These are phyloP conservation scores for Theobroma cacao DNA, from an alignment of 345 rosid species.

Conservation along the genomic window DNA sequence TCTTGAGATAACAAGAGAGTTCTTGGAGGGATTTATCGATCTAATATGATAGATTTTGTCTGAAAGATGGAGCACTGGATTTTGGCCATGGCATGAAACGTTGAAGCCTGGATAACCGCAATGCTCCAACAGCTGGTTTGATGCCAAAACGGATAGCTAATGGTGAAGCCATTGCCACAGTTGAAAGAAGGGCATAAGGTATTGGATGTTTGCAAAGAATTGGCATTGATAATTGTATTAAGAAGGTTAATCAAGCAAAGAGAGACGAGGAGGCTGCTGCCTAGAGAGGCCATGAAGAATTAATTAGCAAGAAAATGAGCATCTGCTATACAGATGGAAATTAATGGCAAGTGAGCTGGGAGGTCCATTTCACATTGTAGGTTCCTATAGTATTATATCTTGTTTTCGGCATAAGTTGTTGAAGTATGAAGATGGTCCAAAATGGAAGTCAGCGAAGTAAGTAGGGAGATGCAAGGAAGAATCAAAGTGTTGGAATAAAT, in stretches of 20 bases:
- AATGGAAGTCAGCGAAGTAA: constrained; percentile 26
- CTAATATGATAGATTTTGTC: constrained; percentile 1
- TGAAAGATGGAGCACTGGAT: constrained; percentile 11
- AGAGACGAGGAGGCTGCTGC: neutral
- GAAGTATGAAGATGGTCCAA: neutral
- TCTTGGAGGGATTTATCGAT: constrained; percentile 18
- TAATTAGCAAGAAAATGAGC: neutral
- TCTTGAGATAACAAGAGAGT: constrained; percentile 14
- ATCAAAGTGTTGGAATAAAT: neutral
- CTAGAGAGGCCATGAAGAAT: constrained; percentile 11
- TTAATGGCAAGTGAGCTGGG: neutral
- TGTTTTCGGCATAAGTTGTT: neutral
- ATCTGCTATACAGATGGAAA: neutral
- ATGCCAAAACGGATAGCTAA: constrained; percentile 32
- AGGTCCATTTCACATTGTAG: neutral
- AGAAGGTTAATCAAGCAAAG: neutral
- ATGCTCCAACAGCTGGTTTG: constrained; percentile 8
- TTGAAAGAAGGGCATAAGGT: constrained; percentile 16
- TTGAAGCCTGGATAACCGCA: constrained; percentile 37
- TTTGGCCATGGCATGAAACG: constrained; percentile 25
- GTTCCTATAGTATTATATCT: neutral
- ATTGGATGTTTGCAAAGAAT: neutral
- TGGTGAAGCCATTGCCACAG: constrained; percentile 19
- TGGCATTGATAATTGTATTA: constrained; percentile 1
- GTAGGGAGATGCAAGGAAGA: constrained; percentile 8